A percentile compares a stretch with the other conserved stretches of the same genome.
Conservation (phyloP, 257 asterid genomes). For the Nicotiana undulata region DNA sequence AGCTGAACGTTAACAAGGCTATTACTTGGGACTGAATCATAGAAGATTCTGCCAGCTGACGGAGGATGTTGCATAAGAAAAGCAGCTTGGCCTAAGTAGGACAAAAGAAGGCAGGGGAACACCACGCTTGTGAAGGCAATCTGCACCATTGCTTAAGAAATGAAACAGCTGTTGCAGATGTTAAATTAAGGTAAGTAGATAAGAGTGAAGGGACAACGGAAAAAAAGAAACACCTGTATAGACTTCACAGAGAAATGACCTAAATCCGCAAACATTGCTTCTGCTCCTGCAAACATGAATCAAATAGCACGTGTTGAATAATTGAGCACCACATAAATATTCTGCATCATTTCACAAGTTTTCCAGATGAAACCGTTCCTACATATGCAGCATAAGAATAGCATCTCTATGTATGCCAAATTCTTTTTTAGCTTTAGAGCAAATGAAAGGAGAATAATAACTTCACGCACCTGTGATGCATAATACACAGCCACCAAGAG, state of each 20-base stretch:
- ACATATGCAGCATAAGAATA: neutral
- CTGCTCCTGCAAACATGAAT: constrained; percentile 57
- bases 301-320: neutral
- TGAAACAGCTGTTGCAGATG: neutral
- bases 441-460: neutral
- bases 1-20: neutral
- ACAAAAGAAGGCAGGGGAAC: constrained; percentile 90
- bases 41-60: constrained; percentile 52
- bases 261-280: constrained; percentile 98
- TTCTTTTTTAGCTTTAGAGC: neutral
- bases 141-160: constrained; percentile 30
- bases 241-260: constrained; percentile 91
- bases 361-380: neutral
- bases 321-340: neutral
- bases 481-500: constrained; percentile 97
- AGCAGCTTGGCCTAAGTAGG: constrained; percentile 98
- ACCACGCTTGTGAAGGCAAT: constrained; percentile 81
- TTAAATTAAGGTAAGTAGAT: neutral
- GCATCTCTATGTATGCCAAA: neutral
- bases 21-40: constrained; percentile 86
- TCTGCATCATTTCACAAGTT: neutral
- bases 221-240: constrained; percentile 59
- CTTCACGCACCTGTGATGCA: constrained; percentile 77
- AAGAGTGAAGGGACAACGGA: neutral
- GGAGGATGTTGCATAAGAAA: constrained; percentile 64